Evolutionary conservation across 768 basidiomycete species (phyloP).

Genomic region (Crassisporium funariophilum): DNA sequence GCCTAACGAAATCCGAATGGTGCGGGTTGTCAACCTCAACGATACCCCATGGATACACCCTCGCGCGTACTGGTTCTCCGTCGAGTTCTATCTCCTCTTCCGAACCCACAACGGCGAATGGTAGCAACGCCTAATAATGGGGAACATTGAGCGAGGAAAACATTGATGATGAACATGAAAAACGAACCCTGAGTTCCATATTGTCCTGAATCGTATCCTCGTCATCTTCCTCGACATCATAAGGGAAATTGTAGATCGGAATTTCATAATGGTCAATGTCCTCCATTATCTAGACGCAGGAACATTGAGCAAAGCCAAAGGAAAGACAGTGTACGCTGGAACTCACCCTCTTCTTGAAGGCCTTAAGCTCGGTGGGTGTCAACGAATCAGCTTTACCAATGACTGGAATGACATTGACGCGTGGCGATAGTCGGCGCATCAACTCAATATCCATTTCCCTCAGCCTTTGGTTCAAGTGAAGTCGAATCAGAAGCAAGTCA

Average conservation of each 20-base stretch:
- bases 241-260: conserved; percentile 93
- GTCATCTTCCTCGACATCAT: conserved; percentile 92
- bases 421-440: conserved; percentile 86
- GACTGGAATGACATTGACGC: conserved; percentile 93
- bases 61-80: conserved; percentile 75
- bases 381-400: conserved; percentile 89
- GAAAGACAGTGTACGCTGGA: conserved; percentile 17
- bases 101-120: conserved; percentile 87
- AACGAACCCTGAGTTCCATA: conserved; percentile 75
- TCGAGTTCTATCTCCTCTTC: conserved; percentile 85
- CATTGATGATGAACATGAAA: neutral
- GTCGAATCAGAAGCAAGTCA: conserved; percentile 12
- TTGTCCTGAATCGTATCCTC: conserved; percentile 91
- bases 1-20: conserved; percentile 83
- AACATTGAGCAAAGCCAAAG: neutral
- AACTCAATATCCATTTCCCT: conserved; percentile 93
- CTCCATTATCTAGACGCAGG: conserved; percentile 72
- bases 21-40: conserved; percentile 91
- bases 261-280: conserved; percentile 90
- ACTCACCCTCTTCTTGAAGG: conserved; percentile 77
- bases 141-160: conserved; percentile 1
- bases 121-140: conserved; percentile 58
- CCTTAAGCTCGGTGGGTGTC: conserved; percentile 75
- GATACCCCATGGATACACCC: conserved; percentile 91
- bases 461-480: conserved; percentile 42